Conservation (phyloP, 495 filamentous ascomycete species). For the Talaromyces liani region DNA sequence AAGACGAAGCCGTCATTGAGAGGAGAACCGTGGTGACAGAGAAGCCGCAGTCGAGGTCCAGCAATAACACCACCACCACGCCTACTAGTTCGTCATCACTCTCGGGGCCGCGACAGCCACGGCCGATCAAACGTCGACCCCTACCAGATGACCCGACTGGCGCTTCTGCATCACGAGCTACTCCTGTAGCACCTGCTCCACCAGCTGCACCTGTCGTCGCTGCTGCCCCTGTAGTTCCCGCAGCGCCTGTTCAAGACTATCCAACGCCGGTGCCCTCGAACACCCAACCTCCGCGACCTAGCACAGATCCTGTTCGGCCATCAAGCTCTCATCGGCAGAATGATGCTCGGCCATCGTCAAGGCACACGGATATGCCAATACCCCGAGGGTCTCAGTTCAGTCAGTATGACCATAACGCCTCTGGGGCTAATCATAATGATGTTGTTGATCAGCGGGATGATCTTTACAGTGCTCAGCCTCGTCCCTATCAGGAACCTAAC, state of each 20-base stretch:
- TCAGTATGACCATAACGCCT: not conserved
- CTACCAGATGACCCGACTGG: slow-evolving; percentile 65
- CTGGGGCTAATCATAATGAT: not conserved
- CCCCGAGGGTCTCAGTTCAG: not conserved
- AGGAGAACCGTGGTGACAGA: slow-evolving; percentile 41
- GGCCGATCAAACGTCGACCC: slow-evolving; percentile 67
- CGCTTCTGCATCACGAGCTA: slow-evolving; percentile 16
- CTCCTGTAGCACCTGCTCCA: slow-evolving; percentile 18
- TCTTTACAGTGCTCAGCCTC: not conserved
- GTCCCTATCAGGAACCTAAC: not conserved
- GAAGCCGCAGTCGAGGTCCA: slow-evolving; percentile 22
- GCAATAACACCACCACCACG: slow-evolving; percentile 1
- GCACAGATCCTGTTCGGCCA: slow-evolving; percentile 13
- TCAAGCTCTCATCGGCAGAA: slow-evolving; percentile 10
- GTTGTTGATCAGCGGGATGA: not conserved
- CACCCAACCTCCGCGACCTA: slow-evolving; percentile 12
- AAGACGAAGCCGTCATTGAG: slow-evolving; percentile 55
- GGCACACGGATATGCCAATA: not conserved
- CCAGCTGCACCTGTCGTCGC: slow-evolving; percentile 20
- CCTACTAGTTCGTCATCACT: slow-evolving; percentile 22
- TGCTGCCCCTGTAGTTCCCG: not conserved
- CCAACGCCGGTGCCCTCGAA: slow-evolving; percentile 9
- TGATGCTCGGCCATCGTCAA: slow-evolving; percentile 1
- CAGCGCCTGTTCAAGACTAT: not conserved
- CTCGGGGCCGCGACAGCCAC: slow-evolving; percentile 53